phyloP scores from a whole-genome alignment of 1,284 basidiomycete genomes.

The Polyporus tsugae region DNA sequence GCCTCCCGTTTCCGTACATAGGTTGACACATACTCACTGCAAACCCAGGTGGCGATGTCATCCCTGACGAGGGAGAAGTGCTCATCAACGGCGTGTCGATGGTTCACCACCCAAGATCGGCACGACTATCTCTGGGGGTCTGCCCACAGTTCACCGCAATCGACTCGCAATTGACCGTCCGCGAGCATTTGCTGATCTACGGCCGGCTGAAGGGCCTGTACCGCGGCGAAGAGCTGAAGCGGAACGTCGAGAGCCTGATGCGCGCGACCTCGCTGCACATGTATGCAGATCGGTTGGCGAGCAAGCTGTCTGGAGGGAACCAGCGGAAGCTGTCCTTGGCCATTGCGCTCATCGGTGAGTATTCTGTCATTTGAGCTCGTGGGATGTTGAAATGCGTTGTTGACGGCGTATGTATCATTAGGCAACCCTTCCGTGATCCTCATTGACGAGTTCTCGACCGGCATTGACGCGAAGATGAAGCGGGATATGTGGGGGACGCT shows the following conservation, averaged over 20 bases:
- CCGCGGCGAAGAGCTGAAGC: slow-evolving; percentile 54
- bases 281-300: slow-evolving; percentile 77
- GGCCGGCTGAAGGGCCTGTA: slow-evolving; percentile 74
- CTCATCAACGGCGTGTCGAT: slow-evolving; percentile 71
- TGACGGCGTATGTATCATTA: slow-evolving; percentile 32
- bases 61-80: slow-evolving; percentile 72
- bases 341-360: slow-evolving; percentile 77
- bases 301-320: slow-evolving; percentile 81
- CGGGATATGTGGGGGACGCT: slow-evolving; percentile 84
- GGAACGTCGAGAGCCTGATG: slow-evolving; percentile 68
- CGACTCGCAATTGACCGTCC: slow-evolving; percentile 78
- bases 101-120: slow-evolving; percentile 62
- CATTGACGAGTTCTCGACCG: slow-evolving; percentile 87
- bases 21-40: neutral
- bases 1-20: too few species aligned
- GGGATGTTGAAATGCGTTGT: neutral
- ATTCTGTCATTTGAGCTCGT: neutral
- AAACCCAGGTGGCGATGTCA: slow-evolving; percentile 62
- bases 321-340: slow-evolving; percentile 82
- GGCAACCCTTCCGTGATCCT: slow-evolving; percentile 81
- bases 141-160: slow-evolving; percentile 88
- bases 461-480: slow-evolving; percentile 86
- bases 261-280: slow-evolving; percentile 62
- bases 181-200: slow-evolving; percentile 76
- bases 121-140: slow-evolving; percentile 75